Base-by-base conservation (phyloP, 129 eudicot genomes). In the Chrysanthemum lavandulifolium region DNA sequence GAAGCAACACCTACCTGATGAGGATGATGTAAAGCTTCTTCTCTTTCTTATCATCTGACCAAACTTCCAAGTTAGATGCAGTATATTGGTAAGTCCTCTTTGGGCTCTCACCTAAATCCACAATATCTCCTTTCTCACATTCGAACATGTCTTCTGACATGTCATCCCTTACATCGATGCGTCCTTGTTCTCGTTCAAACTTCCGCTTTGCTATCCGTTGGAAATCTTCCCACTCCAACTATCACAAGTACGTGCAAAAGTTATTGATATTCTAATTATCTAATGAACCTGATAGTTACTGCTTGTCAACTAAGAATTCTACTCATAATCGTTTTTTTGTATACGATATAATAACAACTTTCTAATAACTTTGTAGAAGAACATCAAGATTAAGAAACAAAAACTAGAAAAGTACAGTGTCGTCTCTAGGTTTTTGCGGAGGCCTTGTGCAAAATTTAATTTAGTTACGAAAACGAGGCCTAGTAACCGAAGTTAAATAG, bases 131-230 rank as follows among this genome's bases (percentile, higher is more conserved):
- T 69, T 83, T 92, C 75, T 92, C 97, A 7, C 89, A 90, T 80
- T 92, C 97, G 0, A 94, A 88, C 76, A 91, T 71, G 77, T 92
- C 97, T 74, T 92, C 97, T 0, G 93, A 92, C 97, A 92, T 92
- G 73, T 92, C 97, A 60, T 92, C 97, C 1, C 91, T 89, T 31
- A 84, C 94, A 76, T 92, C 97, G 66, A 65, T 86, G 31, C 88
- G 91, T 15, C 96, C 96, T 80, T 82, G 94, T 77, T 89, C 97
- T 64, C 91, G 72, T 81, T 92, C 97, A 81, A 81, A 72, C 76
- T 69, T 89, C 40, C 96, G 71, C 25, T 78, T 74, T 63, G 96
- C 85, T 43, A 78, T 13, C 47, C 97, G 61, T 76, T 92, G 97
- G 40, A 69, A n/a, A 73, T 84, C 91, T 64, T 92, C 97, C 94